phyloP scores from a whole-genome alignment of 2,329 filamentous ascomycete species.

The Colletotrichum viniferum region DNA sequence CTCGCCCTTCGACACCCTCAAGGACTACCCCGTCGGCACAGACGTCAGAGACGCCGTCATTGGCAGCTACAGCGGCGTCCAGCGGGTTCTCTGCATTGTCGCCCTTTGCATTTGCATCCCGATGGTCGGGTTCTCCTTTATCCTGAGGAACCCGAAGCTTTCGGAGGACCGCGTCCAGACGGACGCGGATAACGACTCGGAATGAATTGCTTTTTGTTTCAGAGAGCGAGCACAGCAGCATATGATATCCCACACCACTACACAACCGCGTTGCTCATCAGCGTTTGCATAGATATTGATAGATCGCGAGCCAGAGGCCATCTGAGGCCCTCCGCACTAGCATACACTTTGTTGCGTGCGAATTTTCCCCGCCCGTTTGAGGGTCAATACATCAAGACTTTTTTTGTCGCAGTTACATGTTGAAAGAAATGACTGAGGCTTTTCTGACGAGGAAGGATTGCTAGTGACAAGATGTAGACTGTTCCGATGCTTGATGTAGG shows the following conservation, averaged over 20 bases:
- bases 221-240: not conserved
- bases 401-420: not conserved
- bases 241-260: not conserved
- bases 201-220: not conserved
- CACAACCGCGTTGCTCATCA: not conserved
- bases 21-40: conserved; percentile 34
- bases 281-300: not conserved
- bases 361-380: not conserved
- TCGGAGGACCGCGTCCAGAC: conserved; percentile 15
- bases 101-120: conserved; percentile 26
- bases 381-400: not conserved
- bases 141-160: conserved; percentile 23
- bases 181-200: not conserved
- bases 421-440: too few species aligned
- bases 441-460: fast-evolving
- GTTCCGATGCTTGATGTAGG: too few species aligned
- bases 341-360: not conserved
- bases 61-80: conserved; percentile 22
- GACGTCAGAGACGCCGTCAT: conserved; percentile 19
- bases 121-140: conserved; percentile 24
- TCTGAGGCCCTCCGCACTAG: not conserved
- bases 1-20: conserved; percentile 37
- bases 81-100: conserved; percentile 23
- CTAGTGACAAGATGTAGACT: too few species aligned
- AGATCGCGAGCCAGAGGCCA: not conserved